phyloP scores from a whole-genome alignment of 2,329 filamentous ascomycete species.

The Arthrinium puccinioides region DNA sequence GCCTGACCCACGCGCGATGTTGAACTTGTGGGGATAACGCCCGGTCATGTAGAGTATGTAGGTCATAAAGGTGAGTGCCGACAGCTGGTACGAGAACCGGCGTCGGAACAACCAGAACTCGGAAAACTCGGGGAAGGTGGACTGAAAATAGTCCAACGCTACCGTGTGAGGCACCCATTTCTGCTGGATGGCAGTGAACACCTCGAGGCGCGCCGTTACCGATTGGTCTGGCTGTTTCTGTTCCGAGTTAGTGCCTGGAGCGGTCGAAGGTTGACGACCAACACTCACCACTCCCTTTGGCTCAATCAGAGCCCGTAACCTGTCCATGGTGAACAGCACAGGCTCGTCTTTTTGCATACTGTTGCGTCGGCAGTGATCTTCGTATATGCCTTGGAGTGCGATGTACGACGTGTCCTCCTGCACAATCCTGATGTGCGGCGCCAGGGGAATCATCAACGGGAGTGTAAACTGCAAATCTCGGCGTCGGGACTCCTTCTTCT shows the following conservation, averaged over 20 bases:
- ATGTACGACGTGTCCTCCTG: slow-evolving; percentile 94
- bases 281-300: slow-evolving; percentile 52
- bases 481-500: slow-evolving; percentile 90
- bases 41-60: slow-evolving; percentile 97
- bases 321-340: slow-evolving; percentile 91
- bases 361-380: slow-evolving; percentile 87
- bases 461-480: slow-evolving; percentile 94
- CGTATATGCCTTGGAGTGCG: slow-evolving; percentile 88
- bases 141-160: slow-evolving; percentile 82
- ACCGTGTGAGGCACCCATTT: slow-evolving; percentile 83
- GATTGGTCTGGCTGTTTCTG: slow-evolving; percentile 65
- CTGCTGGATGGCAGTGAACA: slow-evolving; percentile 90
- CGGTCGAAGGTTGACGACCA: background rate
- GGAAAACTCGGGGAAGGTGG: slow-evolving; percentile 77
- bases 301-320: slow-evolving; percentile 70
- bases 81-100: slow-evolving; percentile 93
- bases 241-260: slow-evolving; percentile 11
- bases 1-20: slow-evolving; percentile 78
- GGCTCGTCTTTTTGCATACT: slow-evolving; percentile 92
- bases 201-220: slow-evolving; percentile 72
- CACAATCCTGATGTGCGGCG: slow-evolving; percentile 89
- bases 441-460: slow-evolving; percentile 90
- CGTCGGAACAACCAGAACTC: slow-evolving; percentile 99
- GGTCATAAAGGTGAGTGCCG: slow-evolving; percentile 94
- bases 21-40: slow-evolving; percentile 91